These are phyloP conservation scores for Microcyclosporella mali DNA, from an alignment of 2,329 filamentous ascomycete genomes.

Conservation along the genomic window DNA sequence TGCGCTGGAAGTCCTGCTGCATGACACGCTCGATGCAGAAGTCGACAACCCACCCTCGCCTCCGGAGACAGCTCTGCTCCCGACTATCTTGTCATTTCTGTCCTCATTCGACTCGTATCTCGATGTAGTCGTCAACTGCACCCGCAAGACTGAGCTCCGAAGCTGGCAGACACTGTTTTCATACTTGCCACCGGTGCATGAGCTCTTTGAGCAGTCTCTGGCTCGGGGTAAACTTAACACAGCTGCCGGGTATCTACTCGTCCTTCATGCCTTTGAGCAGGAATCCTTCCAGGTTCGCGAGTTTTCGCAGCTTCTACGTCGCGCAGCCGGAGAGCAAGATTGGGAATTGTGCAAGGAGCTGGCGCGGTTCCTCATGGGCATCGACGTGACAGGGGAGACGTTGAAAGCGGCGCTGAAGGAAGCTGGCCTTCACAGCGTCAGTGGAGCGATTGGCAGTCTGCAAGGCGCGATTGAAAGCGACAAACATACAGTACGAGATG, in stretches of 20 bases:
- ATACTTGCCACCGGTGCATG: conserved; percentile 81
- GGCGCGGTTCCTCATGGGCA: conserved; percentile 85
- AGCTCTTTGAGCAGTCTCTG: conserved; percentile 88
- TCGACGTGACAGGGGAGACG: conserved; percentile 80
- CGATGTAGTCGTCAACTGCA: conserved; percentile 93
- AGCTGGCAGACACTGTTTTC: conserved; percentile 93
- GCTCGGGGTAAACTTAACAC: conserved; percentile 83
- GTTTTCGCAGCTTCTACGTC: conserved; percentile 68
- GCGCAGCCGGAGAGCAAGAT: conserved; percentile 77
- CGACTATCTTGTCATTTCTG: conserved; percentile 48
- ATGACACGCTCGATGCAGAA: conserved; percentile 90
- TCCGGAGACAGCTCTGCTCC: conserved; percentile 45
- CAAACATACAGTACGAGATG: neutral
- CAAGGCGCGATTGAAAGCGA: conserved; percentile 1
- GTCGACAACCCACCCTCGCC: conserved; percentile 58
- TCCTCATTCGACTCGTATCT: conserved; percentile 67
- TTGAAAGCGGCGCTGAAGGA: conserved; percentile 61
- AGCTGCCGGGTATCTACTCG: conserved; percentile 90
- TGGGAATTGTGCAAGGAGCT: conserved; percentile 96
- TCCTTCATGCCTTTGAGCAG: conserved; percentile 72
- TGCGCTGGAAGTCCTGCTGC: conserved; percentile 82
- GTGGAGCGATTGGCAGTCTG: conserved; percentile 6
- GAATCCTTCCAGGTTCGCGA: conserved; percentile 53
- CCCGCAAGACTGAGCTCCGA: conserved; percentile 89
- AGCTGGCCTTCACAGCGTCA: conserved; percentile 20